Base-by-base conservation (phyloP, 2,329 filamentous ascomycete genomes). In the Fulvia fulva region DNA sequence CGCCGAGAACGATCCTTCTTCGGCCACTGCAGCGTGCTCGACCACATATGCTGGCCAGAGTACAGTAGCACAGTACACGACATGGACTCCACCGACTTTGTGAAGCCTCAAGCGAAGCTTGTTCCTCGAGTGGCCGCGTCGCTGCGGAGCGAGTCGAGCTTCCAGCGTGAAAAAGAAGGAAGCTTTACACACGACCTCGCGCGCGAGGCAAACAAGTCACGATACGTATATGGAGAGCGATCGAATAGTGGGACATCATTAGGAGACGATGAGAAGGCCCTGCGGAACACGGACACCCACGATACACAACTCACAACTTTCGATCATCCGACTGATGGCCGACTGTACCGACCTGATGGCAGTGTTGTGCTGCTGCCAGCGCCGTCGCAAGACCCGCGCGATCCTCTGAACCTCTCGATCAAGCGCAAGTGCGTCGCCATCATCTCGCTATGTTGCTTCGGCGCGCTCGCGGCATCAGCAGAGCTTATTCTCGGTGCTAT, bases 401-500 rank as follows among this genome's bases (percentile, higher is more conserved):
- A 65, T n/a, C 63, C 63, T 9, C 52, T 65, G 47, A 65, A 64
- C 30, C 16, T 65, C 23, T 46, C 37, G 4, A 32, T 54, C 12
- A 51, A n/a, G 14, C 50, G 63, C n/a, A 65, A 65, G 34, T 3
- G 57, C 5, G 28, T 63, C 5, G 63, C 59, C 5, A 52, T 60
- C 25, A 56, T 61, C 26, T 65, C 57, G 45, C 51, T 63, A 5
- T 63, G 63, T 52, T 63, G 63, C 51, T 65, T 63, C 50, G 63
- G 65, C 9, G 67, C 67, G 1, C 58, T 71, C 50, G 68, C 68
- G n/a, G 61, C 67, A 2, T 64, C 68, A 6, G 67, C 69, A 9
- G 68, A 70, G 52, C 45, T 68, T 16, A 69, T 71, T 23, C 55
- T 71, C 21, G 68, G 69, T 12, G 67, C 67, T 6, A 64, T 70